Percentiles rank a stretch among this genome's conserved stretches.
Conservation (phyloP, 139 green algal species). For the Astrephomene gubernaculifera region DNA sequence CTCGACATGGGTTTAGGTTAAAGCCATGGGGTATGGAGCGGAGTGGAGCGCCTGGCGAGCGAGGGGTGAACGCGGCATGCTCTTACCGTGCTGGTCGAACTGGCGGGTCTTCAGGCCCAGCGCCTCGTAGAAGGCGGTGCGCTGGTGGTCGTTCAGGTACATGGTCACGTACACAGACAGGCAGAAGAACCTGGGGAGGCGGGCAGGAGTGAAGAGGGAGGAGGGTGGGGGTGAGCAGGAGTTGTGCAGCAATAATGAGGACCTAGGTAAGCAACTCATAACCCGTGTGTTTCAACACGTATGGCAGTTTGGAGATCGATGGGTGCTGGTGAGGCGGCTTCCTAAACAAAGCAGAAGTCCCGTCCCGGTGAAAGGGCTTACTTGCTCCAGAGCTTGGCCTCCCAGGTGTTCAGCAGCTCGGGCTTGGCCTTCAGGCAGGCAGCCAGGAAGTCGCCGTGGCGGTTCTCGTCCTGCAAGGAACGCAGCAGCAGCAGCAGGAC, state of each 20-base stretch:
- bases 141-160: constrained; percentile 98
- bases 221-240: no score
- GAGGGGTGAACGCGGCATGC: background rate
- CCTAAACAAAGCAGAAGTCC: no score
- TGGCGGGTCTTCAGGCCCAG: constrained; percentile 92
- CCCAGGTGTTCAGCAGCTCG: constrained; percentile 79
- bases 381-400: constrained; percentile 88
- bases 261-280: no score
- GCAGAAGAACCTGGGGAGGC: constrained; percentile 94
- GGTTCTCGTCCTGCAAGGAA: constrained; percentile 44
- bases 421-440: constrained; percentile 92
- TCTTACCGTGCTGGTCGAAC: constrained; percentile 90
- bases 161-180: constrained; percentile 98
- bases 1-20: no score
- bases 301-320: no score
- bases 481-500: no score
- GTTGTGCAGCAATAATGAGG: no score
- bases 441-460: constrained; percentile 95
- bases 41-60: background rate
- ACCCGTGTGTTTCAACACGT: no score
- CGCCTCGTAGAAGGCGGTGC: constrained; percentile 91
- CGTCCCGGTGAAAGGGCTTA: no score
- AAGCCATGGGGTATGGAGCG: background rate
- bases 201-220: background rate
- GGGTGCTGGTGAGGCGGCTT: no score